A percentile compares a stretch with the other conserved stretches of the same genome.
phyloP scores from a whole-genome alignment of 2,329 filamentous ascomycete species.

The Aspergillus pseudoviridinutans region DNA sequence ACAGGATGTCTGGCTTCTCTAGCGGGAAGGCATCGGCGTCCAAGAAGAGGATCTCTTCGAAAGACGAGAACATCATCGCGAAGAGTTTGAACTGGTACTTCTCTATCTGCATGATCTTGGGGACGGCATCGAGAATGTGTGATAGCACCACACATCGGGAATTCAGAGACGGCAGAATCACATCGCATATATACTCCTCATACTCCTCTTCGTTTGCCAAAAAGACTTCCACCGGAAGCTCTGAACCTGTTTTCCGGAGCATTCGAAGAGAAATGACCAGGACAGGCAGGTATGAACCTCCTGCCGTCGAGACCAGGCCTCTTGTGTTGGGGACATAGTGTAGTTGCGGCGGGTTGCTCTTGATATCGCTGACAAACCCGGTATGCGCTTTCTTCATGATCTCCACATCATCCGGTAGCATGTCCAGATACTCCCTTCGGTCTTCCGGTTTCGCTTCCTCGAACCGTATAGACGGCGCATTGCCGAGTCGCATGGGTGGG shows the following conservation, averaged over 20 bases:
- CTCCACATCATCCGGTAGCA: slow-evolving; percentile 26
- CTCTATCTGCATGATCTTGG: slow-evolving; percentile 29
- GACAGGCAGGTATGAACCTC: slow-evolving; percentile 41
- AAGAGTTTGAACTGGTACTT: slow-evolving; percentile 49
- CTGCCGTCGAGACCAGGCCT: slow-evolving; percentile 47
- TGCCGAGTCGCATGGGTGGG: slow-evolving; percentile 24
- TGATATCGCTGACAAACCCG: slow-evolving; percentile 31
- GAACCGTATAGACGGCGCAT: slow-evolving; percentile 24
- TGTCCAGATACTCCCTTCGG: slow-evolving; percentile 29
- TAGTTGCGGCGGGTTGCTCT: slow-evolving; percentile 25
- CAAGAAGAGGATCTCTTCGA: slow-evolving; percentile 47
- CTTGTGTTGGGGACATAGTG: slow-evolving; percentile 31
- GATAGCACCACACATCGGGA: slow-evolving; percentile 44
- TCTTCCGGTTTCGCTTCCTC: slow-evolving; percentile 22
- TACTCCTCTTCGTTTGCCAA: slow-evolving; percentile 40
- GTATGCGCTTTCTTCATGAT: slow-evolving; percentile 33
- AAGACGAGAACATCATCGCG: slow-evolving; percentile 48
- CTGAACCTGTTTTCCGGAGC: slow-evolving; percentile 42
- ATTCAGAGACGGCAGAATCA: slow-evolving; percentile 41
- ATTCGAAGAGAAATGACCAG: slow-evolving; percentile 44
- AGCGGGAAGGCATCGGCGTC: slow-evolving; percentile 48
- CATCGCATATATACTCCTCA: slow-evolving; percentile 40
- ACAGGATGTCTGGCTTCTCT: slow-evolving; percentile 39
- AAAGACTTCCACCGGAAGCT: slow-evolving; percentile 45
- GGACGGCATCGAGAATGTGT: slow-evolving; percentile 34